phyloP scores from a whole-genome alignment of 2,329 filamentous ascomycete genomes.

The Zarea fungicola region DNA sequence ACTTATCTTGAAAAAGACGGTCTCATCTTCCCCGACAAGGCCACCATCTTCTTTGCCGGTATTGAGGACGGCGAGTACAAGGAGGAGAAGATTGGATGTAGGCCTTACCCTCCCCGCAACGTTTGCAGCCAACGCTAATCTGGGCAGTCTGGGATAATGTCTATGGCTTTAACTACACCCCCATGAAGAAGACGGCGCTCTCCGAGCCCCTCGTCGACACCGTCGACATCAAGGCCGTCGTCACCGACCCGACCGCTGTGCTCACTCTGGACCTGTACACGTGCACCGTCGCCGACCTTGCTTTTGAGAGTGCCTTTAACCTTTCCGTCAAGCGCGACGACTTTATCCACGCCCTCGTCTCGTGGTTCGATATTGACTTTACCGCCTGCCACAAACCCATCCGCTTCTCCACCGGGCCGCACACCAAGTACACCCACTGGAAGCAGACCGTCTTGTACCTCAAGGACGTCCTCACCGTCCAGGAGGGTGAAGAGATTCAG shows the following conservation, averaged over 20 bases:
- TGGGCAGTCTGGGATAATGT: constrained; percentile 93
- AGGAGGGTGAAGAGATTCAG: constrained; percentile 74
- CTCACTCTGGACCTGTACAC: constrained; percentile 92
- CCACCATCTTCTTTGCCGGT: constrained; percentile 91
- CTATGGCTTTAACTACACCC: constrained; percentile 94
- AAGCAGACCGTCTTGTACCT: constrained; percentile 99
- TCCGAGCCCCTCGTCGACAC: constrained; percentile 96
- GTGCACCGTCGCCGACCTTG: constrained; percentile 74
- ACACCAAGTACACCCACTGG: constrained; percentile 99
- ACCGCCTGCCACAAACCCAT: constrained; percentile 97
- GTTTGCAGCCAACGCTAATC: neutral
- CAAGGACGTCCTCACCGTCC: constrained; percentile 84
- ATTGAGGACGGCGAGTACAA: constrained; percentile 99
- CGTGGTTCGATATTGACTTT: constrained; percentile 99
- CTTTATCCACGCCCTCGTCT: constrained; percentile 92
- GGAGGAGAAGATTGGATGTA: constrained; percentile 99
- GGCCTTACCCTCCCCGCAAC: constrained; percentile 28
- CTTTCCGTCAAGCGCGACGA: constrained; percentile 78
- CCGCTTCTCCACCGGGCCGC: constrained; percentile 91
- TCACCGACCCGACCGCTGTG: constrained; percentile 82
- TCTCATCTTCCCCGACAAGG: constrained; percentile 98
- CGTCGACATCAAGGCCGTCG: constrained; percentile 93
- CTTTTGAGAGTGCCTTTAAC: constrained; percentile 74
- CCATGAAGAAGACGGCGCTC: constrained; percentile 87
- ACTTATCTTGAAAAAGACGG: constrained; percentile 81